A percentile compares a stretch with the other conserved stretches of the same genome.
These are phyloP conservation scores for Acacia confusa DNA, from an alignment of 306 rosid genomes.

Conservation along the genomic window DNA sequence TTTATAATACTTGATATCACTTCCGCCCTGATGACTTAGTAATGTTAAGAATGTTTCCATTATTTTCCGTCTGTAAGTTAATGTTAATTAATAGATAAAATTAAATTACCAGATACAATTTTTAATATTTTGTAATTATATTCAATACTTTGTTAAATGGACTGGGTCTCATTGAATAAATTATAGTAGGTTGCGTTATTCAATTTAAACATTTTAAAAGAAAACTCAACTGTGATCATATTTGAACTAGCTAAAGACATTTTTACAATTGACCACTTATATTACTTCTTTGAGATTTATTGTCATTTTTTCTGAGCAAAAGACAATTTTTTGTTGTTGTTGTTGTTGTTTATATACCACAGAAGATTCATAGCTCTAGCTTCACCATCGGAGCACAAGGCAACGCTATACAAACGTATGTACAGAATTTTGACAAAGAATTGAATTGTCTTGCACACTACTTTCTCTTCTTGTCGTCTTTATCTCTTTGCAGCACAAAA, in stretches of 20 bases:
- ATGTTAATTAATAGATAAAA: not conserved
- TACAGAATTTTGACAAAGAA: slow-evolving; percentile 23
- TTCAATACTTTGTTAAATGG: not conserved
- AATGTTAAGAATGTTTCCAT: not conserved
- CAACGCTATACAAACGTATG: slow-evolving; percentile 22
- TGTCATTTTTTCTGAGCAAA: not conserved
- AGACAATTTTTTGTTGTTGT: not conserved
- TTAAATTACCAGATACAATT: not conserved
- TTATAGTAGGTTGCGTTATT: not conserved
- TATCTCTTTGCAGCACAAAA: slow-evolving; percentile 75
- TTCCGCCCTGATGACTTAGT: not conserved
- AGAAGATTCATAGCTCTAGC: not conserved
- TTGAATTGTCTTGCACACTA: slow-evolving; percentile 39
- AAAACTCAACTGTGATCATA: not conserved
- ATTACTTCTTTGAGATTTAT: not conserved
- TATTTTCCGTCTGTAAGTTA: not conserved
- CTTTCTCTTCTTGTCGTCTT: slow-evolving; percentile 79
- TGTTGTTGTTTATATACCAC: no score
- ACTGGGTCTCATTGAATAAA: not conserved
- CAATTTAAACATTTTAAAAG: not conserved
- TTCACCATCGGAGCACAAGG: not conserved
- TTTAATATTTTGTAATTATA: no score
- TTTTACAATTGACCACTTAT: not conserved
- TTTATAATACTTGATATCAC: not conserved
- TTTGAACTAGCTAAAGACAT: not conserved